Evolutionary conservation across 1,139 yeast genomes (phyloP).

Genomic region (Zygosaccharomyces pseudobailii): DNA sequence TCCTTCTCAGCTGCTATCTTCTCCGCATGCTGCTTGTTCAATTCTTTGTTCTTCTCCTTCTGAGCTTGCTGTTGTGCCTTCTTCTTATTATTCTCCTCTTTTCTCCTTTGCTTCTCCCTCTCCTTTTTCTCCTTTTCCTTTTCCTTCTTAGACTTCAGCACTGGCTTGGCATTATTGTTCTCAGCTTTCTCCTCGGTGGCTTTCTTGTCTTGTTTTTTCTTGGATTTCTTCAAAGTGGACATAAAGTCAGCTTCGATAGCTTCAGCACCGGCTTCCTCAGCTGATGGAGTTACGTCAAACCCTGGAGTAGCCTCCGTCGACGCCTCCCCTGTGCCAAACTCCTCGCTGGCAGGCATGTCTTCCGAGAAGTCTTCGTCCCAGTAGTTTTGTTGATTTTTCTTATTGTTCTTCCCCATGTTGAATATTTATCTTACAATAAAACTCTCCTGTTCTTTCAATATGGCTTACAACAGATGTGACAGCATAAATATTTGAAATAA

Average conservation of each 20-base stretch:
- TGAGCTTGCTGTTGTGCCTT: slow-evolving; percentile 69
- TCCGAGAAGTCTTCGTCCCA: slow-evolving; percentile 78
- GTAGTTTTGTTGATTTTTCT: slow-evolving; percentile 56
- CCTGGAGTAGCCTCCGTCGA: slow-evolving; percentile 25
- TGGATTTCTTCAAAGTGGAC: slow-evolving; percentile 74
- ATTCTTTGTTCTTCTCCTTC: slow-evolving; percentile 54
- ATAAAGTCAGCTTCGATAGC: slow-evolving; percentile 58
- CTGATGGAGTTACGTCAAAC: slow-evolving; percentile 41
- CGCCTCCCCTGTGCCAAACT: slow-evolving; percentile 39
- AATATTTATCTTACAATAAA: neutral
- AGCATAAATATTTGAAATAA: neutral
- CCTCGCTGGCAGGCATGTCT: slow-evolving; percentile 54
- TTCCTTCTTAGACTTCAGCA: slow-evolving; percentile 88
- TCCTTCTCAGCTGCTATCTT: slow-evolving; percentile 41
- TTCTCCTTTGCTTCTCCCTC: slow-evolving; percentile 90
- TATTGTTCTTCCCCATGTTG: slow-evolving; percentile 39
- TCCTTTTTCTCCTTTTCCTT: slow-evolving; percentile 97
- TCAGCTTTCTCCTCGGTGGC: slow-evolving; percentile 45
- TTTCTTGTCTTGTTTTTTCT: slow-evolving; percentile 66
- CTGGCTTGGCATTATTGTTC: slow-evolving; percentile 50
- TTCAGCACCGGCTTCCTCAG: slow-evolving; percentile 30
- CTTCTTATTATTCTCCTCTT: slow-evolving; percentile 83
- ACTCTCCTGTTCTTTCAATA: neutral
- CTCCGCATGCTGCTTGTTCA: slow-evolving; percentile 39
- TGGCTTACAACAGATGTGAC: neutral